Evolutionary conservation across 2,329 filamentous ascomycete genomes (phyloP).

Genomic region (Aspergillus viridinutans): DNA sequence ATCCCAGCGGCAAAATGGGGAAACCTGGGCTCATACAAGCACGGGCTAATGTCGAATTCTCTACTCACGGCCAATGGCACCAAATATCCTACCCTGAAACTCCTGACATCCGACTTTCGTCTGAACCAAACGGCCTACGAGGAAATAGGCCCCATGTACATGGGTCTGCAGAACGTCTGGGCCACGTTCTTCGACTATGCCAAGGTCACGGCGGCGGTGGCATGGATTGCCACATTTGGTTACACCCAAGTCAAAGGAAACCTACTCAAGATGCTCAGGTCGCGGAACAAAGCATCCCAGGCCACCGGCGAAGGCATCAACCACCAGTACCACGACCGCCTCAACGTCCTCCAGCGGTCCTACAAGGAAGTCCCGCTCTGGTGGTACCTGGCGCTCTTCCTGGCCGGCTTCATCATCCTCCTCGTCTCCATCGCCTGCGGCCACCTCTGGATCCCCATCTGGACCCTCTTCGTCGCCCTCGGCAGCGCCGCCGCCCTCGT

Average conservation of each 20-base stretch:
- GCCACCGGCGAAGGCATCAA: slow-evolving; percentile 41
- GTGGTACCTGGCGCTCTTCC: slow-evolving; percentile 55
- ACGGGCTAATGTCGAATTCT: slow-evolving; percentile 56
- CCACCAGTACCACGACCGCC: slow-evolving; percentile 54
- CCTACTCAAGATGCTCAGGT: slow-evolving; percentile 41
- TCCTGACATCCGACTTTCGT: slow-evolving; percentile 42
- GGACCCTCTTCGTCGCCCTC: slow-evolving; percentile 57
- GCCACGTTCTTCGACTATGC: slow-evolving; percentile 59
- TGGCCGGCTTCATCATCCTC: slow-evolving; percentile 47
- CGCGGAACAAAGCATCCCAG: slow-evolving; percentile 27
- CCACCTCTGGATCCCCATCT: slow-evolving; percentile 56
- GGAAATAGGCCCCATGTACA: slow-evolving; percentile 53
- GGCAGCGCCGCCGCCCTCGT: slow-evolving; percentile 53
- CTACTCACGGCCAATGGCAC: slow-evolving; percentile 50
- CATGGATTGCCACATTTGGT: slow-evolving; percentile 57
- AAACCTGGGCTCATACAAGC: slow-evolving; percentile 48
- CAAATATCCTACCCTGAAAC: slow-evolving; percentile 41
- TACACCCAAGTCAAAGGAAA: slow-evolving; percentile 47
- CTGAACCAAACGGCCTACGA: slow-evolving; percentile 48
- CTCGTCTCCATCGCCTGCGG: slow-evolving; percentile 50
- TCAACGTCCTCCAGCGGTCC: slow-evolving; percentile 55
- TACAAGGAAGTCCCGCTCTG: slow-evolving; percentile 57
- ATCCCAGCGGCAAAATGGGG: slow-evolving; percentile 58
- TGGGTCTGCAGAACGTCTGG: slow-evolving; percentile 57
- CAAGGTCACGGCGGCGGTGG: slow-evolving; percentile 54